Evolutionary conservation across 306 rosid species (phyloP), one percentile per base, ranked within the genome.

Genomic region (Begonia masoniana): DNA sequence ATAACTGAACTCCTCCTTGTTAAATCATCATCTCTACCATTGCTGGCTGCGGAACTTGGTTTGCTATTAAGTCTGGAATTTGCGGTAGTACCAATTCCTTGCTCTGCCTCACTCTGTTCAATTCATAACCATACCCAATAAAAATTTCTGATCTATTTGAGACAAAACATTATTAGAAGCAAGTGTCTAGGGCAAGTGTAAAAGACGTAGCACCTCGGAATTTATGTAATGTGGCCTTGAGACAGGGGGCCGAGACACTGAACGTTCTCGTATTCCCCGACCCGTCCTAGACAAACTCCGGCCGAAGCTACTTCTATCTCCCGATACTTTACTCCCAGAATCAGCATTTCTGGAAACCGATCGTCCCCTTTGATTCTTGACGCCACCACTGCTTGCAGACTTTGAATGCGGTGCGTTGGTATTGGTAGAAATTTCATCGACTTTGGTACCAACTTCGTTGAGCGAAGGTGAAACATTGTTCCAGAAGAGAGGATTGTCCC

Each of bases 401-500:
- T 51, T 16, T 12, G 64, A 49, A 50, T 63, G 45, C 41, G 43
- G 19, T 12, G 60, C 46, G 39, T 47, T 50, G 17, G 49, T 41
- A 43, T n/a, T 55, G 24, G 50, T 5, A 14, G 63, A 10, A 49
- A n/a, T 60, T 36, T 56, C 61, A 23, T 59, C 47, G 10, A 51
- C 36, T 17, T 62, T 54, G 55, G 47, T 10, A 58, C 55, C 65
- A 51, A 49, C 47, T 65, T 57, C 71, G 17, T 45, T 51, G 4
- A n/a, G 60, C 0, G 51, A 52, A 0, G 75, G 62, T 12, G 79
- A 67, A 3, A 49, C 56, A 16, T 62, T 12, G 43, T 65, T 69
- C 59, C 69, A 74, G 59, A 82, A 89, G 26, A 89, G 85, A 51
- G 97, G 97, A 52, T 89, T 89, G 54, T 89, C 94, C 54, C 91